phyloP scores from a whole-genome alignment of 495 filamentous ascomycete genomes.

The Neurospora tetrasperma region DNA sequence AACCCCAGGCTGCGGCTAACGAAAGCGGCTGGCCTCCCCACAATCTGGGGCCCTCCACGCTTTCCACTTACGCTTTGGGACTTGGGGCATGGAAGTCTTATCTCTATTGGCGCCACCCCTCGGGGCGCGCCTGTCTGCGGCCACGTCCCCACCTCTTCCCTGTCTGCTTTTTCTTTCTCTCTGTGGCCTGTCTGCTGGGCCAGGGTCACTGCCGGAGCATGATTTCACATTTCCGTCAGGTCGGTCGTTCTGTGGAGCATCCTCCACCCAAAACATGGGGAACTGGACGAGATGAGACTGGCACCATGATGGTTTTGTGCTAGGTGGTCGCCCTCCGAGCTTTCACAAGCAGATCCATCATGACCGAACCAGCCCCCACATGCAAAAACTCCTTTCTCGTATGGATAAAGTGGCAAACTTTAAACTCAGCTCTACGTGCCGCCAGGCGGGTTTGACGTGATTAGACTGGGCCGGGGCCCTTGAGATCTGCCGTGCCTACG shows the following conservation, averaged over 20 bases:
- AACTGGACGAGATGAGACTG: not conserved
- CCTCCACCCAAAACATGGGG: slow-evolving; percentile 2
- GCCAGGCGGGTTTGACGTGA: not conserved
- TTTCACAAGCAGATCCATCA: not conserved
- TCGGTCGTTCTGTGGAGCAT: not conserved
- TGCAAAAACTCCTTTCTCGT: not conserved
- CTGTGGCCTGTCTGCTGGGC: not conserved
- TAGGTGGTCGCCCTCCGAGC: not conserved
- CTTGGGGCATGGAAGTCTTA: slow-evolving; percentile 8
- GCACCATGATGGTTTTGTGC: slow-evolving; percentile 1
- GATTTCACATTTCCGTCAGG: not conserved
- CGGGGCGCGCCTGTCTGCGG: slow-evolving; percentile 10
- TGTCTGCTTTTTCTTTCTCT: not conserved
- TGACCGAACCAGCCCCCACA: not conserved
- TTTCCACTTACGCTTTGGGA: slow-evolving; percentile 9
- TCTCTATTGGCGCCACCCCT: slow-evolving; percentile 20
- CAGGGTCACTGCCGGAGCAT: not conserved
- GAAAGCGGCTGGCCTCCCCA: slow-evolving; percentile 7
- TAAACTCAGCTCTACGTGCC: not conserved
- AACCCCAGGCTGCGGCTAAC: not conserved
- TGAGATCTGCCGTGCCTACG: not conserved
- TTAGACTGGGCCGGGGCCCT: not conserved
- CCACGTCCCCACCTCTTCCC: slow-evolving; percentile 9
- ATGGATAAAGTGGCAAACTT: not conserved
- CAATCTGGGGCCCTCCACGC: slow-evolving; percentile 10